Base-by-base conservation (phyloP, 352 stramenopile species). In the Globisporangium cystogenes region DNA sequence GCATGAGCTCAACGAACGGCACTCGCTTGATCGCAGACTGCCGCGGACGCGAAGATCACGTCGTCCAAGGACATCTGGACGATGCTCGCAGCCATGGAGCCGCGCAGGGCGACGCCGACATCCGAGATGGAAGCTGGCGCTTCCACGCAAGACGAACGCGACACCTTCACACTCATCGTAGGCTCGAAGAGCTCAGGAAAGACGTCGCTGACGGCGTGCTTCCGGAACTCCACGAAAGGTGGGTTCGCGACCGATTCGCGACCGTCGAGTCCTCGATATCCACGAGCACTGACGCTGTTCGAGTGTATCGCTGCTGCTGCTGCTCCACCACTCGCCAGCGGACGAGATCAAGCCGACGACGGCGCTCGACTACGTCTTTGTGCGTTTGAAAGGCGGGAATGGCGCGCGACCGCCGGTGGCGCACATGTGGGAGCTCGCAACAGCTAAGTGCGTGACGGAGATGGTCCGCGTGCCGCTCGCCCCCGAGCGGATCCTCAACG, bases 361-460 rank as follows among this genome's bases (percentile, higher is more conserved):
- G 6, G 89, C 87, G 4, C 69, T 97, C n/a, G 87, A 97, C 60
- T 97, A 97, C 53, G 64, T 90, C 6, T 97, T 92, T 43, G 87
- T 90, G 47, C 82, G 87, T 3, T 65, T 88, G 23, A 93, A 89
- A 59, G 59, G 53, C 48, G 62, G 58, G 4, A 64, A 54, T 37
- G 56, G 60, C 24, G 60, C 59, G 29, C 53, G 62, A 7, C 42
- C 65, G 7, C 52, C 61, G 6, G 82, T 97, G 2, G 87, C 89
- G 20, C 86, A 97, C 55, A 94, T 97, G 59, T 97, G 89, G 90
- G 90, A 97, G 65, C 79, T 97, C 31, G 90, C 87, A 12, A 83
- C 76, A 12, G 67, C 71, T 47, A 87, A 87, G 42, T 89, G 77
- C 42, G 64, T 96, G 18, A 72, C 65, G 7, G 84, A 96, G 43